Evolutionary conservation across 2,329 filamentous ascomycete species (phyloP).

Genomic region (Sclerotiophoma versabilis): DNA sequence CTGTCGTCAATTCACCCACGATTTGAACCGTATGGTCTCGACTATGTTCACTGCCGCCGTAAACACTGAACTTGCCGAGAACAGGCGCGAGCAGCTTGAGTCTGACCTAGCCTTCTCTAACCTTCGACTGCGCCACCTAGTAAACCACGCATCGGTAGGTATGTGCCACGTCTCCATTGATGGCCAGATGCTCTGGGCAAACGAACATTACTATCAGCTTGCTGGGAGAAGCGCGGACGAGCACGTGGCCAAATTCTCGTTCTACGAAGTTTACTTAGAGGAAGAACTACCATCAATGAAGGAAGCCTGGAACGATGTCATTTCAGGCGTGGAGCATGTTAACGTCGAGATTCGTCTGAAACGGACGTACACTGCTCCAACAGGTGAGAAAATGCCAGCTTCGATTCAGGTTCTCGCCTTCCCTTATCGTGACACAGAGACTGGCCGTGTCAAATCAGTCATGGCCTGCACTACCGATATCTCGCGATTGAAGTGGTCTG

Average conservation of each 20-base stretch:
- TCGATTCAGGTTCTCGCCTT: constrained; percentile 34
- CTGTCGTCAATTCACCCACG: constrained; percentile 38
- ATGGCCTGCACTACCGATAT: constrained; percentile 47
- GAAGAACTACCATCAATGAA: constrained; percentile 26
- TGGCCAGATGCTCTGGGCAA: constrained; percentile 35
- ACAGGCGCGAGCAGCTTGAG: constrained; percentile 31
- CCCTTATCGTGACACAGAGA: constrained; percentile 28
- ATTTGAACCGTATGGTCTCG: constrained; percentile 34
- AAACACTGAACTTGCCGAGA: constrained; percentile 20
- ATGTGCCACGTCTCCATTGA: constrained; percentile 31
- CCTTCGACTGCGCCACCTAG: constrained; percentile 34
- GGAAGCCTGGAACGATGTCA: constrained; percentile 24
- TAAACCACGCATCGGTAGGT: constrained; percentile 37
- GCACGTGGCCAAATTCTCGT: constrained; percentile 6
- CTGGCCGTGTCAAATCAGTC: constrained; percentile 33
- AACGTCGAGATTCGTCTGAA: constrained; percentile 31
- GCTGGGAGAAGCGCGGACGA: constrained; percentile 18
- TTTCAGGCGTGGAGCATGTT: constrained; percentile 26
- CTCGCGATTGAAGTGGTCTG: constrained; percentile 43
- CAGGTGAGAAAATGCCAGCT: constrained; percentile 28
- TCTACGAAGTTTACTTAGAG: constrained; percentile 30
- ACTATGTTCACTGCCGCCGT: constrained; percentile 29
- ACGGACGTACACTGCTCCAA: constrained; percentile 28
- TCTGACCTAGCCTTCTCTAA: constrained; percentile 34
- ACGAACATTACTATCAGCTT: constrained; percentile 34